These are phyloP conservation scores for Pulveroboletus ravenelii DNA, from an alignment of 768 basidiomycete species.

Conservation along the genomic window DNA sequence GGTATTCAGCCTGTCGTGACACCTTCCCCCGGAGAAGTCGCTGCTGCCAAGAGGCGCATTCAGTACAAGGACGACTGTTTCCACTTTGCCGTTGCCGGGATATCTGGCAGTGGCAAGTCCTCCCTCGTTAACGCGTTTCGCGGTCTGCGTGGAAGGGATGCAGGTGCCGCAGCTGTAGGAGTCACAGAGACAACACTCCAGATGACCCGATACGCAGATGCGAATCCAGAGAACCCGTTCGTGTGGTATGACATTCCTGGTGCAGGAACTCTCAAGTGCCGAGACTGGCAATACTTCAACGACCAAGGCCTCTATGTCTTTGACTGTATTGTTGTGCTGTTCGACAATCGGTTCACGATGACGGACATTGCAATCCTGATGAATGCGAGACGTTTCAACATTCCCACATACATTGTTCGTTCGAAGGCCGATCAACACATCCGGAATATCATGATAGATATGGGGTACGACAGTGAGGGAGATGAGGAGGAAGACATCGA, in stretches of 20 bases:
- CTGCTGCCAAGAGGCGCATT: conserved; percentile 15
- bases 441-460: conserved; percentile 15
- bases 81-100: conserved; percentile 34
- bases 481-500: conserved; percentile 9
- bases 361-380: conserved; percentile 19
- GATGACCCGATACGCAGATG: conserved; percentile 13
- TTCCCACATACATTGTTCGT: conserved; percentile 21
- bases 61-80: conserved; percentile 26
- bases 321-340: conserved; percentile 20
- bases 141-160: conserved; percentile 22
- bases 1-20: conserved; percentile 23
- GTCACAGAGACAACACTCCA: conserved; percentile 18
- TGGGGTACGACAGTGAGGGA: conserved; percentile 18
- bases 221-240: conserved; percentile 10
- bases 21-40: conserved; percentile 9
- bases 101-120: conserved; percentile 35
- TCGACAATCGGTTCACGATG: conserved; percentile 21
- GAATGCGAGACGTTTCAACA: conserved; percentile 12
- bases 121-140: conserved; percentile 36
- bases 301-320: conserved; percentile 24
- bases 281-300: conserved; percentile 23
- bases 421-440: conserved; percentile 23
- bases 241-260: conserved; percentile 17
- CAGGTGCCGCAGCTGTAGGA: conserved; percentile 14
- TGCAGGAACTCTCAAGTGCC: conserved; percentile 16